These are phyloP conservation scores for Candida ascalaphidarum DNA, from an alignment of 805 yeast genomes.

Conservation along the genomic window DNA sequence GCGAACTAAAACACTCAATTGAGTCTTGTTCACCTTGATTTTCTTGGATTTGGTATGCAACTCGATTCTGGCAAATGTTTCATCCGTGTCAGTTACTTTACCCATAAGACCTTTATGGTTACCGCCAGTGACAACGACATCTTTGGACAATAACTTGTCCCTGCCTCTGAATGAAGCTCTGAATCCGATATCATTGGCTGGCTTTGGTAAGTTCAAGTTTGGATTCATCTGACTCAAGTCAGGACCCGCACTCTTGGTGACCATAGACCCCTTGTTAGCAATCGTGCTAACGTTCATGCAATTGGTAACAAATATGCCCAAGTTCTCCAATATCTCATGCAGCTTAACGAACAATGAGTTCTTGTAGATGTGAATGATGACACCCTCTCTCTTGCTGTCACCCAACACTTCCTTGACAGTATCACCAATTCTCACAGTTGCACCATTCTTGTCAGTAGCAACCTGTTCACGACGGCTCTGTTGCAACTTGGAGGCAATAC, in stretches of 20 bases:
- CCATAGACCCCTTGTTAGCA: slow-evolving; percentile 71
- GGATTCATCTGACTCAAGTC: slow-evolving; percentile 90
- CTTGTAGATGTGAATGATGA: slow-evolving; percentile 78
- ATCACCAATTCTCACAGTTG: slow-evolving; percentile 83
- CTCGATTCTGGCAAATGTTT: slow-evolving; percentile 85
- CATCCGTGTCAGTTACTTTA: slow-evolving; percentile 88
- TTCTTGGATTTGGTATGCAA: slow-evolving; percentile 87
- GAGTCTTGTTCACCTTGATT: slow-evolving; percentile 73
- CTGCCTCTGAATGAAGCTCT: slow-evolving; percentile 57
- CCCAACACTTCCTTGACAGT: slow-evolving; percentile 77
- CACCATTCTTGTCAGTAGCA: slow-evolving; percentile 81
- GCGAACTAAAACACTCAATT: slow-evolving; percentile 62
- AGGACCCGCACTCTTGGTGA: slow-evolving; percentile 44
- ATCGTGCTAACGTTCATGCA: slow-evolving; percentile 73
- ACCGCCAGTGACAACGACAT: slow-evolving; percentile 81
- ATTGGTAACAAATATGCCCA: slow-evolving; percentile 83
- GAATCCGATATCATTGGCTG: slow-evolving; percentile 37
- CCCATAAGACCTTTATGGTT: slow-evolving; percentile 95
- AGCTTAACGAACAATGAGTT: slow-evolving; percentile 73
- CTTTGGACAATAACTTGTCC: slow-evolving; percentile 73
- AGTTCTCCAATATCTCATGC: slow-evolving; percentile 70
- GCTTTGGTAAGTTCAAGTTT: slow-evolving; percentile 37
- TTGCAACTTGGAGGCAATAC: slow-evolving; percentile 75
- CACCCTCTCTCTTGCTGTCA: slow-evolving; percentile 78
- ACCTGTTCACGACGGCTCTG: slow-evolving; percentile 59